Evolutionary conservation across 2,329 filamentous ascomycete genomes (phyloP).

Genomic region (Sporothrix phasma): DNA sequence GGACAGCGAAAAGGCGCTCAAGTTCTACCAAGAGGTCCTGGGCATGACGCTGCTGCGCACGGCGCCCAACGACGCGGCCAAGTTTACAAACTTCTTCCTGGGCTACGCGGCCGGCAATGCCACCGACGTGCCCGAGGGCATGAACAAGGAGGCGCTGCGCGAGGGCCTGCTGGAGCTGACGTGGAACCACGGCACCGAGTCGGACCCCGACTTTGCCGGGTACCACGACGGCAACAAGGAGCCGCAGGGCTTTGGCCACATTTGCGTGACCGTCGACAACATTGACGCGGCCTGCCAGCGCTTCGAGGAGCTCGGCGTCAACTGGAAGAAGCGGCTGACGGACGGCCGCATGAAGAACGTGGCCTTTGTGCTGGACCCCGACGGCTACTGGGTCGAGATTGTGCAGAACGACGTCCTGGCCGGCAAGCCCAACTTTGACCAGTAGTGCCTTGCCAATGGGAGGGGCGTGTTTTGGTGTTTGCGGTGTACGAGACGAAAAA

Average conservation of each 20-base stretch:
- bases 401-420: slow-evolving; percentile 68
- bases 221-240: slow-evolving; percentile 91
- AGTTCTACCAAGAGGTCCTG: slow-evolving; percentile 76
- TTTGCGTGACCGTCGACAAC: slow-evolving; percentile 80
- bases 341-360: slow-evolving; percentile 91
- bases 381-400: slow-evolving; percentile 73
- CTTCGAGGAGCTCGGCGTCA: slow-evolving; percentile 71
- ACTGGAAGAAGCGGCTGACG: slow-evolving; percentile 92
- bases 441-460: neutral
- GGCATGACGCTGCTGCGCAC: slow-evolving; percentile 79
- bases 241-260: slow-evolving; percentile 90
- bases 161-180: slow-evolving; percentile 88
- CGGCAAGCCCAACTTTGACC: slow-evolving; percentile 41
- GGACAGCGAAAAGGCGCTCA: slow-evolving; percentile 60
- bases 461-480: neutral
- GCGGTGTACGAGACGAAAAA: neutral
- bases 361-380: slow-evolving; percentile 82
- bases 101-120: slow-evolving; percentile 57
- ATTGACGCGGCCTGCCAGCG: slow-evolving; percentile 78
- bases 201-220: slow-evolving; percentile 66
- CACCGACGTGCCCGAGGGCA: slow-evolving; percentile 43
- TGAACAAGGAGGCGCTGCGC: slow-evolving; percentile 33
- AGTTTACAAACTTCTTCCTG: slow-evolving; percentile 89
- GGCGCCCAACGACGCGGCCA: slow-evolving; percentile 55
- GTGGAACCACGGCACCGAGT: slow-evolving; percentile 76